A percentile compares a stretch with the other conserved stretches of the same genome.
Conservation (phyloP, 805 yeast species). For the Yueomyces sinensis region DNA sequence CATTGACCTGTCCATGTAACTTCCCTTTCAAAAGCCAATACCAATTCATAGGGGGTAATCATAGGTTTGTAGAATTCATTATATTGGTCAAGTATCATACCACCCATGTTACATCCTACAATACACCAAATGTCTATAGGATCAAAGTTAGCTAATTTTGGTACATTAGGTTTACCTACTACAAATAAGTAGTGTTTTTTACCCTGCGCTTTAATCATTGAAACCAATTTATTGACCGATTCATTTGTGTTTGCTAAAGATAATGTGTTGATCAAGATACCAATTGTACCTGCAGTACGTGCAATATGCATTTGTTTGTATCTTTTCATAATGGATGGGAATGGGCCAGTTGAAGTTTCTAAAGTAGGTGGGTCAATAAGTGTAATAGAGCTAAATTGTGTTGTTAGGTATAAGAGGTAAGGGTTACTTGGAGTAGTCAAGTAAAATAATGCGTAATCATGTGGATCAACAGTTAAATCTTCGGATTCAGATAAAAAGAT, state of each 20-base stretch:
- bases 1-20: constrained; percentile 89
- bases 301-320: constrained; percentile 82
- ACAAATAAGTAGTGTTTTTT: constrained; percentile 91
- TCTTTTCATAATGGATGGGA: constrained; percentile 69
- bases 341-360: constrained; percentile 39
- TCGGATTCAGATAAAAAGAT: constrained; percentile 13
- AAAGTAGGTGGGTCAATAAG: constrained; percentile 32
- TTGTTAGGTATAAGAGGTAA: constrained; percentile 57
- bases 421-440: constrained; percentile 69
- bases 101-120: constrained; percentile 89
- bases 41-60: constrained; percentile 84
- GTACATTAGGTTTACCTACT: constrained; percentile 96
- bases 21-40: constrained; percentile 64
- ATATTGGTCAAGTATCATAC: constrained; percentile 66
- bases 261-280: constrained; percentile 79
- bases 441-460: constrained; percentile 51
- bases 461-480: constrained; percentile 19
- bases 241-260: constrained; percentile 63
- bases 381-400: constrained; percentile 46
- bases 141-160: constrained; percentile 92
- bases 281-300: constrained; percentile 83
- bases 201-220: constrained; percentile 56
- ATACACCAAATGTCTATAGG: constrained; percentile 91
- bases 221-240: constrained; percentile 48
- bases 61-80: constrained; percentile 84